These are phyloP conservation scores for Didymella pinodella DNA, from an alignment of 2,329 filamentous ascomycete genomes.

Conservation along the genomic window DNA sequence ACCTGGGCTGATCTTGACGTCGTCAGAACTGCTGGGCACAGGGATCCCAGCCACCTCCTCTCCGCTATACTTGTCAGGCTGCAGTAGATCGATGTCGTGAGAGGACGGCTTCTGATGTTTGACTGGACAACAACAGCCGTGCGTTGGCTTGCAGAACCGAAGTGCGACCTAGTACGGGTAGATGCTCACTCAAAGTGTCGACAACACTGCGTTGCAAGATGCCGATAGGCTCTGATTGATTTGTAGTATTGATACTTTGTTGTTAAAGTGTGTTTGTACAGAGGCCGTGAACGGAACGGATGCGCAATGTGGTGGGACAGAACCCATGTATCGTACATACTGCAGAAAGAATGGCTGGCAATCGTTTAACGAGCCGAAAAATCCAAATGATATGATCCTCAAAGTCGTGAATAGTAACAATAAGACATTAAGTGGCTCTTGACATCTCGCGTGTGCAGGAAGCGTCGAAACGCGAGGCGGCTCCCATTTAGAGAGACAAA, in stretches of 20 bases:
- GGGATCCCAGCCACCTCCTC: slow-evolving; percentile 31
- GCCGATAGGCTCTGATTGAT: slow-evolving; percentile 29
- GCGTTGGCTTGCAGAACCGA: slow-evolving; percentile 38
- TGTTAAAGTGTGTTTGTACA: slow-evolving; percentile 50
- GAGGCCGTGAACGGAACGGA: slow-evolving; percentile 44
- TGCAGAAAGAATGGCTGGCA: slow-evolving; percentile 26
- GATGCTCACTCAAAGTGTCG: slow-evolving; percentile 19
- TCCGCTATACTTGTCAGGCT: slow-evolving; percentile 35
- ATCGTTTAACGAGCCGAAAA: slow-evolving; percentile 9
- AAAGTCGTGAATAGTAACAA: slow-evolving; percentile 46
- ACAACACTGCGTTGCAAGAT: slow-evolving; percentile 14
- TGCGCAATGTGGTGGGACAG: slow-evolving; percentile 27
- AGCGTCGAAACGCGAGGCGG: slow-evolving; percentile 39
- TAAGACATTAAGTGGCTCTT: slow-evolving; percentile 49
- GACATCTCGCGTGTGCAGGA: slow-evolving; percentile 42
- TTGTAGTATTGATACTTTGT: slow-evolving; percentile 45
- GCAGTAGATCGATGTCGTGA: slow-evolving; percentile 37
- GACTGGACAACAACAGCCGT: slow-evolving; percentile 34
- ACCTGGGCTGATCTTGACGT: slow-evolving; percentile 30
- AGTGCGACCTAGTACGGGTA: slow-evolving; percentile 36
- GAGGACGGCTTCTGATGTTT: slow-evolving; percentile 26
- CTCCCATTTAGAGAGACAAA: slow-evolving; percentile 27
- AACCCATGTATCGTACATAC: slow-evolving; percentile 47
- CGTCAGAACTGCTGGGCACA: slow-evolving; percentile 20
- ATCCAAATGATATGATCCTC: slow-evolving; percentile 33